A percentile compares a stretch with the other conserved stretches of the same genome.
Evolutionary conservation across 345 rosid species (phyloP).

Genomic region (Eutrema heterophyllum): DNA sequence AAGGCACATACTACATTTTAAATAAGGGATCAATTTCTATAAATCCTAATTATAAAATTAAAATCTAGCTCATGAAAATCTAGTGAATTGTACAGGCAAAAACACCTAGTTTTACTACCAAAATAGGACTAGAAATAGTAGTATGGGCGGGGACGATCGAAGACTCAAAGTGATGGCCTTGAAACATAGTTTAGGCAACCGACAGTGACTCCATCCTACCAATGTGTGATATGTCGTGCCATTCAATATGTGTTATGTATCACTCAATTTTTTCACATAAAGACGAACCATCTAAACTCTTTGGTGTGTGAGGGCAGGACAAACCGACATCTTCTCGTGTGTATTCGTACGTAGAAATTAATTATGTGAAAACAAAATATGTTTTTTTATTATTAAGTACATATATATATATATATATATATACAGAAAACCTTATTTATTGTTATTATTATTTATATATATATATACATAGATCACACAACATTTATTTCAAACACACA

Average conservation of each 20-base stretch:
- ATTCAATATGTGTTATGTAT: neutral
- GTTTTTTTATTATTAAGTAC: neutral
- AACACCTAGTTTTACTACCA: neutral
- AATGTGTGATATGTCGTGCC: constrained; percentile 2
- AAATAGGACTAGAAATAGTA: neutral
- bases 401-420: neutral
- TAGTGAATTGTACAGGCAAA: neutral
- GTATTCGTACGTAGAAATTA: neutral
- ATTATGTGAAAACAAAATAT: neutral
- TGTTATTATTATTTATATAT: neutral
- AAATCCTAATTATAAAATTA: neutral
- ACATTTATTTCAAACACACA: neutral
- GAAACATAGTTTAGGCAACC: neutral
- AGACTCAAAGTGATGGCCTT: neutral
- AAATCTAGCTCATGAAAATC: neutral
- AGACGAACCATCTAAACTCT: constrained; percentile 15
- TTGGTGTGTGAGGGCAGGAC: neutral
- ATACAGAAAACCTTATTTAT: neutral
- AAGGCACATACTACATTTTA: neutral
- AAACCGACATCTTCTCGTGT: constrained; percentile 12
- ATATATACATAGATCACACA: neutral
- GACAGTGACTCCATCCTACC: constrained; percentile 13
- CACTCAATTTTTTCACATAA: neutral
- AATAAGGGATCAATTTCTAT: neutral
- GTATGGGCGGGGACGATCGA: neutral